Evolutionary conservation across 768 basidiomycete genomes (phyloP), one percentile per base, ranked within the genome.

Genomic region (Lactarius sp.): DNA sequence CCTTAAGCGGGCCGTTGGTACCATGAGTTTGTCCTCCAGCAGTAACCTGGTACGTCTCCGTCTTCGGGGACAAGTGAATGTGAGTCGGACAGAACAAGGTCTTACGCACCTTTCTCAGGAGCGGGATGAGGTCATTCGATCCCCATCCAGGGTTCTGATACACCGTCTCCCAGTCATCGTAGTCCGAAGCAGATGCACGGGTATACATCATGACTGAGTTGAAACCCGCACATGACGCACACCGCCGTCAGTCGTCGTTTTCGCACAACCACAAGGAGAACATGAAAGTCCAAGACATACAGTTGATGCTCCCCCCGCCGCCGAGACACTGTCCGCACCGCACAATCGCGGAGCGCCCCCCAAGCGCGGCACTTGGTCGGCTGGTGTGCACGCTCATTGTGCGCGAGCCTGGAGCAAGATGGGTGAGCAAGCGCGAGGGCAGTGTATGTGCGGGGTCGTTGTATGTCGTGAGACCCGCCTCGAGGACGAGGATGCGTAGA

Each of bases 71-170:
- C 2, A 33, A 10, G 6, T 16, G 4, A 52, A 10, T 4, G 37
- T 4, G 6, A 39, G 8, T 18, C n/a, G 20, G 12, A 31, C 47
- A 1, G 2, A 2, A 20, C 6, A 16, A 8, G 31, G 18, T 10
- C 12, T 6, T 22, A 56, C 57, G 8, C 60, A 82, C 87, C 79
- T 86, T 86, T 65, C 75, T 80, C 36, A 85, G 65, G 14, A 86
- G 73, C 0, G 86, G 85, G 36, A 87, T 79, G 5, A 88, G 69
- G 33, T 82, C 75, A 53, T 77, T 74, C 0, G 83, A 81, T 6
- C 84, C 77, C 87, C 87, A 88, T 1, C 85, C 86, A 1, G 79
- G 72, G 69, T 87, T 86, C 4, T 76, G 76, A 31, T 81, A 71
- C 2, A 75, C 70, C 3, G 49, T 65, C 66, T 81, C 80, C 86